phyloP scores from a whole-genome alignment of 1,284 basidiomycete species.

The Boletus semigastroideus region DNA sequence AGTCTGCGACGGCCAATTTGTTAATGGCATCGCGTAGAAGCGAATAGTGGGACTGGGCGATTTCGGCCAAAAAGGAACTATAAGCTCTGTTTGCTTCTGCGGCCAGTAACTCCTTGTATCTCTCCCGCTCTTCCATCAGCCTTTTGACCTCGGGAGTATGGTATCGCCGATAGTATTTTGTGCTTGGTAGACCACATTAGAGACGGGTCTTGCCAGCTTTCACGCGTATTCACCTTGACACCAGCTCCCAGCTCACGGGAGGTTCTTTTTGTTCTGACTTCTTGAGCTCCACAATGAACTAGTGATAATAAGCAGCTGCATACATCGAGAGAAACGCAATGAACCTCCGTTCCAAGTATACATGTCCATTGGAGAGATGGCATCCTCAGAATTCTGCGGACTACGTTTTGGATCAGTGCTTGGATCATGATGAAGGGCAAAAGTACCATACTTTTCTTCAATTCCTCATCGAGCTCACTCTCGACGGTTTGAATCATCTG shows the following conservation, averaged over 20 bases:
- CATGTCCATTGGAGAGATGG: slow-evolving; percentile 78
- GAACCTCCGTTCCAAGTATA: slow-evolving; percentile 70
- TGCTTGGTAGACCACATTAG: slow-evolving; percentile 48
- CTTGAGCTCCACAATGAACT: slow-evolving; percentile 81
- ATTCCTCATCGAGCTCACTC: slow-evolving; percentile 73
- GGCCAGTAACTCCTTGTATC: slow-evolving; percentile 74
- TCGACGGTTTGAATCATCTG: slow-evolving; percentile 65
- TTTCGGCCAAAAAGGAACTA: slow-evolving; percentile 66
- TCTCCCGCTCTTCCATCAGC: slow-evolving; percentile 74
- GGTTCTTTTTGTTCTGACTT: slow-evolving; percentile 70
- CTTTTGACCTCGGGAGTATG: slow-evolving; percentile 72
- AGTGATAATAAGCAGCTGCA: not conserved
- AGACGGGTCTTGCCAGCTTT: slow-evolving; percentile 1
- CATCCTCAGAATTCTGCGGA: slow-evolving; percentile 72
- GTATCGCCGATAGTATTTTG: slow-evolving; percentile 77
- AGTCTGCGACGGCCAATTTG: slow-evolving; percentile 81
- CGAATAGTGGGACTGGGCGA: slow-evolving; percentile 66
- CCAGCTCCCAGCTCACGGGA: slow-evolving; percentile 78
- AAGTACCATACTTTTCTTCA: slow-evolving; percentile 56
- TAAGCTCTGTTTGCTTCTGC: slow-evolving; percentile 70
- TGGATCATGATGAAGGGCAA: slow-evolving; percentile 2
- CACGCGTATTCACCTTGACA: slow-evolving; percentile 58
- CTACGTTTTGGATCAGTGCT: slow-evolving; percentile 37
- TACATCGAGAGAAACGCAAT: not conserved
- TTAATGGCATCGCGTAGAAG: slow-evolving; percentile 73